phyloP scores from a whole-genome alignment of 495 filamentous ascomycete species.

The Xylaria longipes region DNA sequence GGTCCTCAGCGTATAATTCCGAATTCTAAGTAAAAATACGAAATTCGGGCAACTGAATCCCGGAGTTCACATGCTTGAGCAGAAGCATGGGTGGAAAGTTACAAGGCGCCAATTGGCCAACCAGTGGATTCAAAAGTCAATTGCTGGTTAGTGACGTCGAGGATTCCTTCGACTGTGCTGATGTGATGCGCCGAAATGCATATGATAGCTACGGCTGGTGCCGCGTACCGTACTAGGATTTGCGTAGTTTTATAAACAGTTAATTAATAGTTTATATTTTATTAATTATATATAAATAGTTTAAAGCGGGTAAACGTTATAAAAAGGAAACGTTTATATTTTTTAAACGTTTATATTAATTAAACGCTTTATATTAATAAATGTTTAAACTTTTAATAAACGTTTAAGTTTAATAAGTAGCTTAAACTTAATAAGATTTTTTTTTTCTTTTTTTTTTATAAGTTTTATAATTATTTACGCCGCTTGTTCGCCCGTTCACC shows the following conservation, averaged over 20 bases:
- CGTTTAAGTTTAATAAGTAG: no score
- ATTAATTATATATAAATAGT: no score
- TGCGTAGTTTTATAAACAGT: neutral
- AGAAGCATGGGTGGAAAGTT: neutral
- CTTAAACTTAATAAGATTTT: no score
- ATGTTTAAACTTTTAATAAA: no score
- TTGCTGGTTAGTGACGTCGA: constrained; percentile 36
- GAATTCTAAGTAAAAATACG: neutral
- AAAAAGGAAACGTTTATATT: no score
- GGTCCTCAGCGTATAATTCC: neutral
- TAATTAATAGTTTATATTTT: neutral
- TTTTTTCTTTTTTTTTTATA: no score
- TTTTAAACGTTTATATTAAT: no score
- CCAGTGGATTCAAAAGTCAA: neutral
- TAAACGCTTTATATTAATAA: no score
- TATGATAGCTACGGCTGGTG: constrained; percentile 6
- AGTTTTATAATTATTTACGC: no score
- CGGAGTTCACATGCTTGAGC: neutral
- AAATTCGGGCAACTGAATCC: neutral
- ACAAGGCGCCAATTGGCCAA: neutral
- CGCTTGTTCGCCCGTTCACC: no score
- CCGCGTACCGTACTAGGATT: no score
- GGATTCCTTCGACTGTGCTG: neutral
- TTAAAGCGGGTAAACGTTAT: no score
- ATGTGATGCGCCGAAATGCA: neutral